Evolutionary conservation across 805 yeast species (phyloP), one percentile per base, ranked within the genome.

Genomic region (Debaryomyces hansenii): DNA sequence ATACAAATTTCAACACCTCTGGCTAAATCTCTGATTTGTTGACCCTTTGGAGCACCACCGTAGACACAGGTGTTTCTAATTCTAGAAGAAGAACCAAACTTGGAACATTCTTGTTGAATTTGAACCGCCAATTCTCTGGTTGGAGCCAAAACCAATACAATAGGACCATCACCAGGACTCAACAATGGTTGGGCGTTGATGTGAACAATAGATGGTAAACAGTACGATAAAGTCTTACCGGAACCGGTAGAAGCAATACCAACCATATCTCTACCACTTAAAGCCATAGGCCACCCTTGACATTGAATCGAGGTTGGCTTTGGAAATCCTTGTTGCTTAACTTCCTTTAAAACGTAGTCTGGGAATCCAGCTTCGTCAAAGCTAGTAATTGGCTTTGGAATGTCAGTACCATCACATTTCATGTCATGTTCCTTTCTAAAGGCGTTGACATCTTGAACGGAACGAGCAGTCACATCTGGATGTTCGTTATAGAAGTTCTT

Each of bases 241-340:
- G 97, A 91, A 74, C 99, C 99, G 57, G 99, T 94, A 58, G 97
- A 87, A 47, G 99, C 98, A 69, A 94, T 86, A 80, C 99, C 99
- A 72, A 94, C 88, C 92, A 94, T 87, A 69, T 94, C 98, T 76
- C 98, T 89, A 78, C 99, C 99, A 60, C 92, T 84, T 49, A 91
- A 78, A 63, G 99, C 99, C 99, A 94, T 94, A 54, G 99, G 99
- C 99, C 99, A 94, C 77, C 99, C 99, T 78, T 94, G 99, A 72
- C 97, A 90, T 77, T 94, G 99, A 64, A 94, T 94, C 56, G 90
- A 90, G 47, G 99, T 94, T 60, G 99, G 99, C 55, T 76, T 81
- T 46, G 85, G 94, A 76, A 94, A 94, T 51, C 98, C 98, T 72
- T 88, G 90, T 49, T 84, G 84, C 72, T 87, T 82, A 59, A 94